phyloP scores from a whole-genome alignment of 768 basidiomycete genomes.

The Pulveroboletus ravenelii region DNA sequence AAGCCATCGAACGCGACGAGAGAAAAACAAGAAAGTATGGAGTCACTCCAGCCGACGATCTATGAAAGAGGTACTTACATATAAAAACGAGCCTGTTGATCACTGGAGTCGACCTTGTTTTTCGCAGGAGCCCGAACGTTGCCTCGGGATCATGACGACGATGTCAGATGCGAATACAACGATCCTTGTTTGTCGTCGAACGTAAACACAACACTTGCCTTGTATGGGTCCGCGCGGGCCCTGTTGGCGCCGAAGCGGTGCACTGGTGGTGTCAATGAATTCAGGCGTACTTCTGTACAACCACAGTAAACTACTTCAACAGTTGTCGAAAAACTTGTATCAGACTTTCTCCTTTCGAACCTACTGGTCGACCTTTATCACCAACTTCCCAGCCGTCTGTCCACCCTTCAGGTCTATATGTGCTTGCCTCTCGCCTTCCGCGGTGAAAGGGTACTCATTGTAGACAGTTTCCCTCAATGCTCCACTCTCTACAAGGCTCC shows the following conservation, averaged over 20 bases:
- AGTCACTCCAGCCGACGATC: neutral
- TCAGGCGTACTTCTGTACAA: constrained; percentile 1
- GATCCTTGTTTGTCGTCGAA: constrained; percentile 12
- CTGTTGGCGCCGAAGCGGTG: neutral
- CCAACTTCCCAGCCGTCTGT: constrained; percentile 79
- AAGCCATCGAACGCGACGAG: constrained; percentile 17
- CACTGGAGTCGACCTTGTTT: constrained; percentile 18
- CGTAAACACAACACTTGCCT: constrained; percentile 25
- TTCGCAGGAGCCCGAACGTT: constrained; percentile 8
- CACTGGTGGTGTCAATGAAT: neutral
- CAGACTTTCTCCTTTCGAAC: neutral
- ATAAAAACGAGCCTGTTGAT: constrained; percentile 15
- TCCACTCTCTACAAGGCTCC: constrained; percentile 53
- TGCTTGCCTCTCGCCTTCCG: constrained; percentile 70
- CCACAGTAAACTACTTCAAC: neutral
- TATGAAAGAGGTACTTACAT: constrained; percentile 17
- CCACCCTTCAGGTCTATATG: constrained; percentile 76
- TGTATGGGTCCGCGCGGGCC: too few species aligned
- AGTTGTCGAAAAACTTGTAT: neutral
- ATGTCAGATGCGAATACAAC: constrained; percentile 18
- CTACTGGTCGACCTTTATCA: constrained; percentile 58
- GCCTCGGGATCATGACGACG: constrained; percentile 23
- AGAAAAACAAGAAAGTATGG: constrained; percentile 4
- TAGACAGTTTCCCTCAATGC: constrained; percentile 62
- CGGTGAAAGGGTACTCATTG: constrained; percentile 80